Base-by-base conservation (phyloP, 768 basidiomycete species). In the Mycena crocata region DNA sequence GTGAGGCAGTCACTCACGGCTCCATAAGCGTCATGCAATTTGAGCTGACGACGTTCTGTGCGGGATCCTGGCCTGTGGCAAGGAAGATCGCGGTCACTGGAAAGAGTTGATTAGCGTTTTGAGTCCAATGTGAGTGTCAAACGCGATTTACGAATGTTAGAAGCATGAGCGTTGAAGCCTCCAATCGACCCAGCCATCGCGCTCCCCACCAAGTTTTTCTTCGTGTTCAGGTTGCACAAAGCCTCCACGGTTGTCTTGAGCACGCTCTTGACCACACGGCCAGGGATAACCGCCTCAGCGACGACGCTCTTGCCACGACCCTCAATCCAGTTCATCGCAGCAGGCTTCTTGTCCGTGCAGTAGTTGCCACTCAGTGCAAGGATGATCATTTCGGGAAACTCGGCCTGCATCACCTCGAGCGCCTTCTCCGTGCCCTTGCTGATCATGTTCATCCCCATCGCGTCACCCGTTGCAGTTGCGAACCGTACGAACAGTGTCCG, bases 401-500 rank as follows among this genome's bases (percentile, higher is more conserved):
- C 79, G 55, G 84, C 83, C 71, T 86, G 84, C 86, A 95, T 85
- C 24, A 84, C 87, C 73, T 92, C 95, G 15, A 99, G 86, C 24
- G 96, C 96, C 80, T 93, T 93, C 83, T 99, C 98, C 14, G 95
- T 96, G 3, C 96, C 98, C 81, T 99, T 99, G 12, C 93, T 94
- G 75, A 99, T 98, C 98, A 99, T 99, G 84, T 99, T 99, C 98
- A 99, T 99, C n/a, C 98, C 98, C 97, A 99, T 99, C 44, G 98
- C 97, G 74, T 99, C 97, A 31, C 96, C 98, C 0, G 98, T 99
- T 58, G 89, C 90, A 17, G 96, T 98, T 64, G 93, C 93, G 75
- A 99, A 98, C 51, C 98, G 89, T 28, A 98, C 90, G 76, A 90
- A 99, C 39, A 99, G 81, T 37, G 95, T 97, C 44, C 98, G 88